Conservation (phyloP, 2,329 filamentous ascomycete genomes). For the Alternaria sp. region DNA sequence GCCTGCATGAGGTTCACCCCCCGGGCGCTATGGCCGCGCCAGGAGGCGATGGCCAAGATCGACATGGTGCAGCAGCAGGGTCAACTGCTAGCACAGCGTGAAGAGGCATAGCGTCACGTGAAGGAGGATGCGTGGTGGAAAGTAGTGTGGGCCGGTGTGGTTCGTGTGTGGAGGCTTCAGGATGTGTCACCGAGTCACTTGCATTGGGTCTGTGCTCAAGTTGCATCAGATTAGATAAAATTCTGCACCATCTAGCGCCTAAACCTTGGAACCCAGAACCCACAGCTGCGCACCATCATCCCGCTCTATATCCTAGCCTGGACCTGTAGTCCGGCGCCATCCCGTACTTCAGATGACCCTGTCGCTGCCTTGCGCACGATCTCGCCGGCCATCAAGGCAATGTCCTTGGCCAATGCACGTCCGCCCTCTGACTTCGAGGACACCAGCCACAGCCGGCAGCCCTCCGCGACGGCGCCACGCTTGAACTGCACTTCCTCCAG, state of each 20-base stretch:
- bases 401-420: conserved; percentile 45
- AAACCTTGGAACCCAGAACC: not conserved
- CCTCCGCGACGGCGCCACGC: conserved; percentile 36
- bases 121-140: conserved; percentile 18
- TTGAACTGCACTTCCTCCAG: conserved; percentile 49
- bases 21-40: conserved; percentile 26
- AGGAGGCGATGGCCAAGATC: conserved; percentile 31
- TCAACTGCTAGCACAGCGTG: conserved; percentile 14
- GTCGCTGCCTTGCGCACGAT: conserved; percentile 35
- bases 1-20: conserved; percentile 21
- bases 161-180: conserved; percentile 13
- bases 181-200: conserved; percentile 17
- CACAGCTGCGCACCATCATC: conserved; percentile 5
- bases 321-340: conserved; percentile 27
- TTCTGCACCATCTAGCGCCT: conserved; percentile 20
- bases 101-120: conserved; percentile 25
- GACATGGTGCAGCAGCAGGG: conserved; percentile 26
- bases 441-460: conserved; percentile 43
- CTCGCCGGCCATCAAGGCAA: conserved; percentile 43
- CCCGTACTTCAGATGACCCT: conserved; percentile 18
- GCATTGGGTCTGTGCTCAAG: conserved; percentile 11
- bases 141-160: conserved; percentile 10
- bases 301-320: conserved; percentile 39
- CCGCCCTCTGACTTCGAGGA: conserved; percentile 41
- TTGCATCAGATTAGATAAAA: conserved; percentile 44